These are phyloP conservation scores for Solanum sitiens DNA, from an alignment of 257 asterid species.

Conservation along the genomic window DNA sequence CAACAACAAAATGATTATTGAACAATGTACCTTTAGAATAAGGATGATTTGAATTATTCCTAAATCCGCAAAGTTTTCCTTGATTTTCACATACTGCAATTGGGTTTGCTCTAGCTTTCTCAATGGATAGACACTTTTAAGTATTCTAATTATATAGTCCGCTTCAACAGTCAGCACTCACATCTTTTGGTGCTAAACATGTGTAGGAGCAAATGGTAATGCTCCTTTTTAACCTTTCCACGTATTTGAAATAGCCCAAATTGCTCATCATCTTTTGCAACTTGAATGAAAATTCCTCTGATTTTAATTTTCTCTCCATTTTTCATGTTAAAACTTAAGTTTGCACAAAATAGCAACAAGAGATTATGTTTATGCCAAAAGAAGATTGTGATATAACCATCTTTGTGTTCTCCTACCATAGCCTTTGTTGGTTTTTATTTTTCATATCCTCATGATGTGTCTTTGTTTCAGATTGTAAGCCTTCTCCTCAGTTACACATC, in stretches of 20 bases:
- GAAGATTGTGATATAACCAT: background rate
- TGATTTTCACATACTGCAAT: background rate
- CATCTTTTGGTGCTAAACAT: background rate
- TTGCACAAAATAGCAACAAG: background rate
- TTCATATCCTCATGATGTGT: background rate
- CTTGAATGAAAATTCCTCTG: background rate
- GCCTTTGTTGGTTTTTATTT: background rate
- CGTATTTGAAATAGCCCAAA: background rate
- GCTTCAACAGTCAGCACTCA: background rate
- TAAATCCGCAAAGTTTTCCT: background rate
- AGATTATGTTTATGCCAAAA: background rate
- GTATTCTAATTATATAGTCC: background rate
- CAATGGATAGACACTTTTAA: background rate
- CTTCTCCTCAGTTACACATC: constrained; percentile 50
- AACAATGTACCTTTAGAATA: background rate
- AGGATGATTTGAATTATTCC: background rate
- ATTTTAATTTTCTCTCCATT: background rate
- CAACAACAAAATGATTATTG: background rate
- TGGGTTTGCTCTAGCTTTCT: background rate
- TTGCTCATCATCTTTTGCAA: background rate
- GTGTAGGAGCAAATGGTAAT: background rate
- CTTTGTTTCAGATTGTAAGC: constrained; percentile 53
- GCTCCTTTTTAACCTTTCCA: background rate
- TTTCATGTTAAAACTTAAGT: background rate
- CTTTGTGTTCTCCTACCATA: background rate